These are phyloP conservation scores for Elaeis guineensis DNA, from an alignment of 176 grass and related monocot species.

Conservation along the genomic window DNA sequence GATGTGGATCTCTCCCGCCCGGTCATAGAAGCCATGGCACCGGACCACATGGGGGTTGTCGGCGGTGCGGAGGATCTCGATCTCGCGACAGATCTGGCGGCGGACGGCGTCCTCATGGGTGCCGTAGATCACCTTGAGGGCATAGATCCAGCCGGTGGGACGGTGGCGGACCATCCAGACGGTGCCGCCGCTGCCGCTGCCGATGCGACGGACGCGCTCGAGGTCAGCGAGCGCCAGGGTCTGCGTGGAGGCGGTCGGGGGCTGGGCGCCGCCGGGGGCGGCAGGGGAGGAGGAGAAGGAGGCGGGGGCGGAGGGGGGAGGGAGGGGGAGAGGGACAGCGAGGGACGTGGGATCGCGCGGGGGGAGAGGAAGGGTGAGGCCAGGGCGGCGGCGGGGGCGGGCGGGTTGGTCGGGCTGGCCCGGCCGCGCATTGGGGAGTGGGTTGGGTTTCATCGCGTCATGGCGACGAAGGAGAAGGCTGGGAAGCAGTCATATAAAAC, in stretches of 20 bases:
- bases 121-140: conserved; percentile 42
- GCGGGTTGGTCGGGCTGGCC: no score
- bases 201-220: conserved; percentile 28
- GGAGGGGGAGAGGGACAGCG: no score
- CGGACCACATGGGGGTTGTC: conserved; percentile 47
- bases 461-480: no score
- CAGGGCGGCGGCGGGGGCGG: no score
- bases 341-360: no score
- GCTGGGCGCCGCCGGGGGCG: neutral
- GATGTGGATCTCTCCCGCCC: conserved; percentile 17
- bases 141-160: conserved; percentile 27
- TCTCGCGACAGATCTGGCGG: conserved; percentile 27
- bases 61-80: conserved; percentile 32
- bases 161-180: conserved; percentile 46
- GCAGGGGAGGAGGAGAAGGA: no score
- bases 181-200: conserved; percentile 38
- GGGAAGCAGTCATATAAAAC: no score
- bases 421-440: no score
- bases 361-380: no score
- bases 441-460: no score
- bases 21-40: conserved; percentile 31
- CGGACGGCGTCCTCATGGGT: conserved; percentile 17
- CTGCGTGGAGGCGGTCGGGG: neutral
- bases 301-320: no score
- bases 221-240: conserved; percentile 8